Evolutionary conservation across 768 basidiomycete genomes (phyloP).

Genomic region (Termitomyces sp.): DNA sequence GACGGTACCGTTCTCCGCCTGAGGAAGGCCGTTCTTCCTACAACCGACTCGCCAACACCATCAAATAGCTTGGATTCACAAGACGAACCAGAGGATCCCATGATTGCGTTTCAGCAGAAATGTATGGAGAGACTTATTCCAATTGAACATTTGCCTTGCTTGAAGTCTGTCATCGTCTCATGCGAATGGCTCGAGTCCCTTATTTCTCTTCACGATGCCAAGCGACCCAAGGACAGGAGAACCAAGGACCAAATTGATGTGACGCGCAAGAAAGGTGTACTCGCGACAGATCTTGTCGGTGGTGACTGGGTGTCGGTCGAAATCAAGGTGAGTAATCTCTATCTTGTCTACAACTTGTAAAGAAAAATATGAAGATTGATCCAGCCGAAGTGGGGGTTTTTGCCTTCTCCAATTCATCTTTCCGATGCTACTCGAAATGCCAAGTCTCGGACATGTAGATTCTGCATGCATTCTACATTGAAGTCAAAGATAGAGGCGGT

Average conservation of each 20-base stretch:
- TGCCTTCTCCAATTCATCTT: conserved; percentile 60
- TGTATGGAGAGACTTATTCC: conserved; percentile 69
- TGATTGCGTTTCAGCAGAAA: conserved; percentile 50
- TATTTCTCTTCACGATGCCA: conserved; percentile 33
- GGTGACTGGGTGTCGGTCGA: conserved; percentile 68
- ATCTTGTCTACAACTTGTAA: neutral
- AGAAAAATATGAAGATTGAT: neutral
- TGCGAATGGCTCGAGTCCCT: conserved; percentile 58
- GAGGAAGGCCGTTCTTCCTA: conserved; percentile 44
- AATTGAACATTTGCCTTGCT: conserved; percentile 47
- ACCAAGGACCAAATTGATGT: conserved; percentile 56
- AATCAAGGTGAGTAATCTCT: conserved; percentile 66
- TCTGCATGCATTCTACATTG: conserved; percentile 80
- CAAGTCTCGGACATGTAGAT: conserved; percentile 78
- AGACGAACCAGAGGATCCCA: conserved; percentile 33
- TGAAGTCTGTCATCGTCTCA: conserved; percentile 45
- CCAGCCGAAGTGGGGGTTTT: conserved; percentile 97
- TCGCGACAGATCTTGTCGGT: conserved; percentile 80
- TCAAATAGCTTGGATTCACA: neutral
- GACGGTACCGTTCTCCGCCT: conserved; percentile 70
- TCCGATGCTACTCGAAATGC: conserved; percentile 48
- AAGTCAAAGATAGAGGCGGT: conserved; percentile 34
- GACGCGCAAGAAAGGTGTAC: conserved; percentile 46
- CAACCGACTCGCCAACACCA: neutral
- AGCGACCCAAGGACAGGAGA: conserved; percentile 54